Evolutionary conservation across 164 flowering plant genomes (phyloP).

Genomic region (Magnolia officinalis): DNA sequence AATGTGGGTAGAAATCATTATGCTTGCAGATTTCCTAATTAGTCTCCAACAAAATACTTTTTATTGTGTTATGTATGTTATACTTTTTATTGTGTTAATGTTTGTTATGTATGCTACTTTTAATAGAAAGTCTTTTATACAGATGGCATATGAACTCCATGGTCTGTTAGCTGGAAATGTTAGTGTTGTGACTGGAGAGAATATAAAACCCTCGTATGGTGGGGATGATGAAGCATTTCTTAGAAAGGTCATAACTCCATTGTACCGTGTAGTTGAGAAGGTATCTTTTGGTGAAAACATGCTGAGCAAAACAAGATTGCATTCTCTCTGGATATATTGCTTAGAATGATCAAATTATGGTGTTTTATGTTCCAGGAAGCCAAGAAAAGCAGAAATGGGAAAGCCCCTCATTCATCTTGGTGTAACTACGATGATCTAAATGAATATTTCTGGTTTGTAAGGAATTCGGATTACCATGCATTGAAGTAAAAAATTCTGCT

Average conservation of each 20-base stretch:
- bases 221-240: constrained; percentile 98
- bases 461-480: neutral
- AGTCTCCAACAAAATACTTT: neutral
- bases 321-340: neutral
- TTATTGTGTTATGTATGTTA: neutral
- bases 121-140: constrained; percentile 4
- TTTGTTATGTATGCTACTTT: neutral
- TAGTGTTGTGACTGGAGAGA: constrained; percentile 94
- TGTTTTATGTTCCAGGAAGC: constrained; percentile 62
- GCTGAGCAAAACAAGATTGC: neutral
- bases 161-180: constrained; percentile 96
- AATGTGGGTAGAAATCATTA: constrained; percentile 51
- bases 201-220: constrained; percentile 95
- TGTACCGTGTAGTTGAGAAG: constrained; percentile 84
- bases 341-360: neutral
- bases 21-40: neutral
- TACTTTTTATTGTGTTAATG: neutral
- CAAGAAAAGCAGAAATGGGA: constrained; percentile 62
- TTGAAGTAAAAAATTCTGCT: constrained; percentile 6
- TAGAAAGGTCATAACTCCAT: constrained; percentile 87
- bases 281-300: constrained; percentile 30
- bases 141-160: constrained; percentile 99
- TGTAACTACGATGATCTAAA: constrained; percentile 97
- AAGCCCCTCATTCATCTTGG: constrained; percentile 81
- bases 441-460: constrained; percentile 90